phyloP scores from a whole-genome alignment of 192 early-diverging fungal genomes.

The Mortierella antarctica region DNA sequence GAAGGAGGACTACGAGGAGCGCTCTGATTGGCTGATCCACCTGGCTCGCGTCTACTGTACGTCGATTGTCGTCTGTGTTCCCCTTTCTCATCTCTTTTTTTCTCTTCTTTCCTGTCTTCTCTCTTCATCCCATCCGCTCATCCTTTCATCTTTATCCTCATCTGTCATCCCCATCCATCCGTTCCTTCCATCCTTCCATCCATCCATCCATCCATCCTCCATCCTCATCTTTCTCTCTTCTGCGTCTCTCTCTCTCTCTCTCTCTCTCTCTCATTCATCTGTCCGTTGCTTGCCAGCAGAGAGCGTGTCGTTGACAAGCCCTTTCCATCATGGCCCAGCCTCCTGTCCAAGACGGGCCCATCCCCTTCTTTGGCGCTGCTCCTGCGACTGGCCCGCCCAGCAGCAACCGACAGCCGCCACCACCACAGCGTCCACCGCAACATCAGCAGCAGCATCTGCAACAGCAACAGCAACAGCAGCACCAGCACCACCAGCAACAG shows the following conservation, averaged over 20 bases:
- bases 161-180: background rate
- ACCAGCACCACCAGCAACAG: slow-evolving; percentile 15
- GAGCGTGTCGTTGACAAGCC: slow-evolving; percentile 3
- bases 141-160: background rate
- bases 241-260: background rate
- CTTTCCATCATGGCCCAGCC: slow-evolving; percentile 27
- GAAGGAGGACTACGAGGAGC: too few species aligned
- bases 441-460: slow-evolving; percentile 11
- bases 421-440: slow-evolving; percentile 1
- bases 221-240: background rate
- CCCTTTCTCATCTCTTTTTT: slow-evolving; percentile 6
- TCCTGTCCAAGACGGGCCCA: slow-evolving; percentile 37
- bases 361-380: slow-evolving; percentile 46
- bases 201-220: background rate
- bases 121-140: background rate
- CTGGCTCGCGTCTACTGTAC: too few species aligned
- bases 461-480: slow-evolving; percentile 25
- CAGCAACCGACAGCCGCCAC: slow-evolving; percentile 7
- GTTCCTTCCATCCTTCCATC: background rate
- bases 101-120: slow-evolving; percentile 1
- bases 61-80: slow-evolving; percentile 9
- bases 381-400: slow-evolving; percentile 7
- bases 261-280: background rate
- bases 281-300: background rate
- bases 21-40: too few species aligned